phyloP scores from a whole-genome alignment of 1,284 basidiomycete species.

The Leccinum pachyderme region DNA sequence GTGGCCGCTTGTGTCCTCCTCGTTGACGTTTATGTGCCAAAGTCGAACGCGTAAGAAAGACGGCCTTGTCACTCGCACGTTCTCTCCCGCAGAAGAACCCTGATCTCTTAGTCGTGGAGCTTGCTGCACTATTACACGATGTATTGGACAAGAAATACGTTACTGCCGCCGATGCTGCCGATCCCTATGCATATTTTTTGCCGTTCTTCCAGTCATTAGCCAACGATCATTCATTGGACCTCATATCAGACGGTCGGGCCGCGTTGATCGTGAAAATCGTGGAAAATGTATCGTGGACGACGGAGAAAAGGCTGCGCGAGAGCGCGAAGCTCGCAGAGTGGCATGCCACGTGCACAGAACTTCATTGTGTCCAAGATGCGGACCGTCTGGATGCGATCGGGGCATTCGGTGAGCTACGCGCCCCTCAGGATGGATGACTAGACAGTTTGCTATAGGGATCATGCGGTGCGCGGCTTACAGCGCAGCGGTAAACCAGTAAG shows the following conservation, averaged over 20 bases:
- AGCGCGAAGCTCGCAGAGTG: slow-evolving; percentile 60
- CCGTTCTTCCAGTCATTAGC: slow-evolving; percentile 60
- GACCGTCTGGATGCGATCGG: slow-evolving; percentile 92
- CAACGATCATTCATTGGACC: slow-evolving; percentile 43
- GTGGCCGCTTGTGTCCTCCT: not conserved
- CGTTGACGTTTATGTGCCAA: slow-evolving; percentile 1
- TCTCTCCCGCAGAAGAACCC: slow-evolving; percentile 41
- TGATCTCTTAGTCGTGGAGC: slow-evolving; percentile 76
- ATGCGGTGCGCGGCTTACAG: slow-evolving; percentile 86
- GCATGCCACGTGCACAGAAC: slow-evolving; percentile 75
- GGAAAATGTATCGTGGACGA: slow-evolving; percentile 84
- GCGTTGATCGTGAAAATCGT: slow-evolving; percentile 59
- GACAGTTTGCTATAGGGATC: slow-evolving; percentile 51
- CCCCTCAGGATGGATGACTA: not conserved
- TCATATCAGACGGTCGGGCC: slow-evolving; percentile 61
- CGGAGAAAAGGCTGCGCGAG: slow-evolving; percentile 70
- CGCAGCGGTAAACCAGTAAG: slow-evolving; percentile 61
- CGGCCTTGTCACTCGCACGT: slow-evolving; percentile 67
- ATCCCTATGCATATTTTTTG: slow-evolving; percentile 64
- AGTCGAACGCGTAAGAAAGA: slow-evolving; percentile 83
- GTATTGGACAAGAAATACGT: slow-evolving; percentile 86
- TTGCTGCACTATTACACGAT: slow-evolving; percentile 88
- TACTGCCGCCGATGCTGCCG: slow-evolving; percentile 50
- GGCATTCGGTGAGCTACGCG: slow-evolving; percentile 64
- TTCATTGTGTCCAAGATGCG: slow-evolving; percentile 92